Evolutionary conservation across 371 early-diverging fungal species (phyloP).

Genomic region (Syncephalis plumigaleata): DNA sequence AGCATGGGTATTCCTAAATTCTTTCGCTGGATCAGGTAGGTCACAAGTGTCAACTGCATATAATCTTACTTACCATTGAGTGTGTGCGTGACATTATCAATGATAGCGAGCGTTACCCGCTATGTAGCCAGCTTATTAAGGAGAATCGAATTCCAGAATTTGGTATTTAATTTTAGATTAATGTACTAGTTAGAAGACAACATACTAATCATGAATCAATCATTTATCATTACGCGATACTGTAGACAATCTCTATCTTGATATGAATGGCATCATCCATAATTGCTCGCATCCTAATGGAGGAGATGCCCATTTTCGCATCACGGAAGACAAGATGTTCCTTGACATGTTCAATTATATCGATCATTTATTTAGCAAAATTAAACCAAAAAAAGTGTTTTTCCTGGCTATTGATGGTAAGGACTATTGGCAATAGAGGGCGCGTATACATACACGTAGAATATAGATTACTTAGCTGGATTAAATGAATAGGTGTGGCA

Average conservation of each 20-base stretch:
- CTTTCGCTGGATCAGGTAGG: slow-evolving; percentile 80
- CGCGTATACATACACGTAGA: no score
- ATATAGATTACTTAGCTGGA: no score
- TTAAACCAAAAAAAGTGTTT: slow-evolving; percentile 87
- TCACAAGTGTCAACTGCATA: neutral
- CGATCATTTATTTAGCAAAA: slow-evolving; percentile 81
- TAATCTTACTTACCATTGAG: neutral
- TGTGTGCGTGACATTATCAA: neutral
- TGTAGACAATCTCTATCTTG: slow-evolving; percentile 86
- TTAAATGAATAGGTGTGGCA: slow-evolving; percentile 92
- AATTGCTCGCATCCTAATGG: slow-evolving; percentile 94
- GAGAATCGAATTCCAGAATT: slow-evolving; percentile 87
- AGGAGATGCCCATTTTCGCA: slow-evolving; percentile 45
- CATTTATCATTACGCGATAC: no score
- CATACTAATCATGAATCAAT: no score
- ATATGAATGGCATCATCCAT: slow-evolving; percentile 99
- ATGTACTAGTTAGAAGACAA: no score
- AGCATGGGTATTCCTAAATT: slow-evolving; percentile 78
- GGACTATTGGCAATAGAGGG: no score
- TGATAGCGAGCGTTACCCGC: slow-evolving; percentile 85
- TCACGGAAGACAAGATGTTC: slow-evolving; percentile 89
- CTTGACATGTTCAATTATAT: slow-evolving; percentile 88
- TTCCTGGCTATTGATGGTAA: slow-evolving; percentile 94
- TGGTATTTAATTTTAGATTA: slow-evolving; percentile 36
- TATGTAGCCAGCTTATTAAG: slow-evolving; percentile 71